Base-by-base conservation (phyloP, 2,329 filamentous ascomycete genomes). In the Claviceps humidiphila region DNA sequence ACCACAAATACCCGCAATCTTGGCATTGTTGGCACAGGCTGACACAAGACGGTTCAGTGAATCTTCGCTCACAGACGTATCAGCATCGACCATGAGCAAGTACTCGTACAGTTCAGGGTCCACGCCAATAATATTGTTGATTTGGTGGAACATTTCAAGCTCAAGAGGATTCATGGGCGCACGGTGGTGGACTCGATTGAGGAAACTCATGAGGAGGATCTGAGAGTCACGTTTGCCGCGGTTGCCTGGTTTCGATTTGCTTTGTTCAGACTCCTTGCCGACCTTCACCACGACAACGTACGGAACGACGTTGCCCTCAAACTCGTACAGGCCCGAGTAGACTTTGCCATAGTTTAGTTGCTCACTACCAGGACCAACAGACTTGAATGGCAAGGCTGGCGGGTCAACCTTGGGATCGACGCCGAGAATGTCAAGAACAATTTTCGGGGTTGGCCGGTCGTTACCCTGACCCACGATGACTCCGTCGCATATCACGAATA, bases 261-360 rank as follows among this genome's bases (percentile, higher is more conserved):
- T 74, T 67, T 95, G 89, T 68, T 98, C 93, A 5, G 90, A 95
- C 66, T 96, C 89, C 70, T 96, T 97, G 66, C 93, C 93, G 55
- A 95, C 86, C 73, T 98, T 98, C 66, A 97, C 91, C 24, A 98
- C 76, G 11, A 98, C 93, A 26, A 98, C 71, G 63, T 96, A 98
- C 0, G 93, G 93, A 11, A 98, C 93, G 3, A 98, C 90, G 60
- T 96, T 95, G 69, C 91, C 93, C 74, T 98, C 90, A 55, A 82
- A 96, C 66, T 98, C 93, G 68, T 98, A 98, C 2, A 98, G 79
- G 63, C 93, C 93, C 48, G 91, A 97, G 69, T 97, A 98, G 16
- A 98, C 90, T 66, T 98, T 98, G 64, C 90, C 93, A 63, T 95
- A 97, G 70, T 98, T 98, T 58, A 97, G 83, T 66, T 97, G 91